These are phyloP conservation scores for Phylloporus sp. DNA, from an alignment of 768 basidiomycete genomes.

Conservation along the genomic window DNA sequence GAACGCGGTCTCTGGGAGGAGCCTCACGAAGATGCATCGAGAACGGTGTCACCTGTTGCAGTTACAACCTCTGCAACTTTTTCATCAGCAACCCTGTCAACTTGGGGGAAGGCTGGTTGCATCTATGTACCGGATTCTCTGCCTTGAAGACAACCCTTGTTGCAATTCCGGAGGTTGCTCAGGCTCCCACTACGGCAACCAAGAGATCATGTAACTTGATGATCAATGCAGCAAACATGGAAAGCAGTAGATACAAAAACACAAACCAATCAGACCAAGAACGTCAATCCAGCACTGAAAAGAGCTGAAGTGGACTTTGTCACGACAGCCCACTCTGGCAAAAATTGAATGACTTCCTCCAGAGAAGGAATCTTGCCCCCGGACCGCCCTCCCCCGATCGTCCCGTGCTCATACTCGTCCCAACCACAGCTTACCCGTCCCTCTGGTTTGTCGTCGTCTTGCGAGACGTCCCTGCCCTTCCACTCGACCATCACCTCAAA, in stretches of 20 bases:
- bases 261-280: conserved; percentile 17
- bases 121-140: no score
- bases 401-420: conserved; percentile 63
- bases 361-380: conserved; percentile 59
- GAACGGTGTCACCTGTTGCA: no score
- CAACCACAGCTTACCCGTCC: conserved; percentile 62
- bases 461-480: conserved; percentile 24
- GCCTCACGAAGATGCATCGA: no score
- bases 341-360: conserved; percentile 60
- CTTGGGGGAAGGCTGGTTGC: no score
- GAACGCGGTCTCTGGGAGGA: neutral
- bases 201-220: no score
- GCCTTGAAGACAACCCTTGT: no score
- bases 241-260: neutral
- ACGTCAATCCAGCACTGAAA: conserved; percentile 44
- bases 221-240: neutral
- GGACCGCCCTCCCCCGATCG: conserved; percentile 40
- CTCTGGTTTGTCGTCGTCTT: conserved; percentile 9
- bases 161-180: no score
- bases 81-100: no score
- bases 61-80: no score
- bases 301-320: conserved; percentile 54
- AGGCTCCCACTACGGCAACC: no score
- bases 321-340: conserved; percentile 66
- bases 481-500: conserved; percentile 55